These are phyloP conservation scores for Solidago caesia DNA, from an alignment of 129 eudicot species.

Conservation along the genomic window DNA sequence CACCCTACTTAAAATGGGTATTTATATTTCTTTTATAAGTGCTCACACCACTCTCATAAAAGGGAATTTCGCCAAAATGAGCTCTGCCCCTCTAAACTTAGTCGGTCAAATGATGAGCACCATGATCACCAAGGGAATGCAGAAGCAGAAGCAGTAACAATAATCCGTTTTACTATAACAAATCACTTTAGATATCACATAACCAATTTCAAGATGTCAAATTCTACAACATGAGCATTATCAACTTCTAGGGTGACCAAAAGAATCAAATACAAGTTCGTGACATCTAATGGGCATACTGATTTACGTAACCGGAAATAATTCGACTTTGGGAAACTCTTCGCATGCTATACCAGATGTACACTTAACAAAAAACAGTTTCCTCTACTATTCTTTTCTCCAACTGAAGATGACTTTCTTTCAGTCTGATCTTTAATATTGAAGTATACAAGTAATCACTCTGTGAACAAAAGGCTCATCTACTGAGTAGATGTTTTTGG, in stretches of 20 bases:
- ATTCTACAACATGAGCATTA: constrained; percentile 14
- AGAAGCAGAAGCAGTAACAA: neutral
- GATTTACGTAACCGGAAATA: neutral
- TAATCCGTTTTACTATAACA: neutral
- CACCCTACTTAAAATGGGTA: no score
- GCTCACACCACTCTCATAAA: no score
- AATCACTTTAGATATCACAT: neutral
- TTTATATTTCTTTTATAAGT: no score
- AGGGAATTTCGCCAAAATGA: no score
- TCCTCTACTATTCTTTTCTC: constrained; percentile 9
- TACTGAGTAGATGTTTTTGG: constrained; percentile 33
- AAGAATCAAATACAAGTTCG: constrained; percentile 20
- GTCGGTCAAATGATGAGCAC: no score
- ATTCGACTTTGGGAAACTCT: neutral
- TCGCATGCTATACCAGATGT: constrained; percentile 21
- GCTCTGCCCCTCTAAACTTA: no score
- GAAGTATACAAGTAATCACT: neutral
- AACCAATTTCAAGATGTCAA: neutral
- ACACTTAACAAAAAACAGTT: constrained; percentile 11
- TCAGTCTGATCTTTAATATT: constrained; percentile 5
- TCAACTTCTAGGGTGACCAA: neutral
- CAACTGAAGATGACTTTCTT: constrained; percentile 12
- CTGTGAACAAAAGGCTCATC: neutral
- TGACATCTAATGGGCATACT: constrained; percentile 13
- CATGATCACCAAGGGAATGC: no score